A percentile compares a stretch with the other conserved stretches of the same genome.
Evolutionary conservation across 176 grass and related monocot species (phyloP).

Genomic region (Alloteropsis semialata): DNA sequence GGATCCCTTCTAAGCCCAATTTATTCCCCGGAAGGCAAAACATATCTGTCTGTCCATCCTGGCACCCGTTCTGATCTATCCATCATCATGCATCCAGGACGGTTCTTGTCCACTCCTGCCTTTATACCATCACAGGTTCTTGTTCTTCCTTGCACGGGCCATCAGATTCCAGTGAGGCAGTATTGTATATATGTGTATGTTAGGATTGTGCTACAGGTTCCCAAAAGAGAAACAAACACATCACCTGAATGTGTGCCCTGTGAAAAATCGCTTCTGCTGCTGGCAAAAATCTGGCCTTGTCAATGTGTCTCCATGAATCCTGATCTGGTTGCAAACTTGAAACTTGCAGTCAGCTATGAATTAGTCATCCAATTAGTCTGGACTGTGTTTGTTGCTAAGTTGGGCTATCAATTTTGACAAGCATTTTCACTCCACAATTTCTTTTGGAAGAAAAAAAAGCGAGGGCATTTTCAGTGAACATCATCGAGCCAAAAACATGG

Average conservation of each 20-base stretch:
- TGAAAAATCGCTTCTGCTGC: neutral
- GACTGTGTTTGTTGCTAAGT: neutral
- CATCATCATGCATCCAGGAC: conserved; percentile 23
- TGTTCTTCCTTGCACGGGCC: neutral
- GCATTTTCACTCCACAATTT: neutral
- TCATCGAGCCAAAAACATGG: neutral
- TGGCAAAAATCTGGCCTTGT: conserved; percentile 10
- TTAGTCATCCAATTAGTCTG: neutral
- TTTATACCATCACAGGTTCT: neutral
- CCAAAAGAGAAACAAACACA: neutral
- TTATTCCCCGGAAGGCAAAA: conserved; percentile 2
- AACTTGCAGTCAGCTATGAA: conserved; percentile 5
- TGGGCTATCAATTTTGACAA: neutral
- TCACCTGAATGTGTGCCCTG: neutral
- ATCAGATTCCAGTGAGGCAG: conserved; percentile 29
- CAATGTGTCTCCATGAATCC: neutral
- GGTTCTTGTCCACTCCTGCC: conserved; percentile 35
- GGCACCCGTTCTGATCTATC: conserved; percentile 15
- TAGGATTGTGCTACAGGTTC: neutral
- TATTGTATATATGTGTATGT: neutral
- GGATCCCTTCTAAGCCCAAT: conserved; percentile 25
- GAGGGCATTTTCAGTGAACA: neutral
- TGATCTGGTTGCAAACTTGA: conserved; percentile 3
- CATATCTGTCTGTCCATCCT: conserved; percentile 16
- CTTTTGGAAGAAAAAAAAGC: neutral